Conservation (phyloP, 495 filamentous ascomycete genomes). For the Penicillium flavigenum region DNA sequence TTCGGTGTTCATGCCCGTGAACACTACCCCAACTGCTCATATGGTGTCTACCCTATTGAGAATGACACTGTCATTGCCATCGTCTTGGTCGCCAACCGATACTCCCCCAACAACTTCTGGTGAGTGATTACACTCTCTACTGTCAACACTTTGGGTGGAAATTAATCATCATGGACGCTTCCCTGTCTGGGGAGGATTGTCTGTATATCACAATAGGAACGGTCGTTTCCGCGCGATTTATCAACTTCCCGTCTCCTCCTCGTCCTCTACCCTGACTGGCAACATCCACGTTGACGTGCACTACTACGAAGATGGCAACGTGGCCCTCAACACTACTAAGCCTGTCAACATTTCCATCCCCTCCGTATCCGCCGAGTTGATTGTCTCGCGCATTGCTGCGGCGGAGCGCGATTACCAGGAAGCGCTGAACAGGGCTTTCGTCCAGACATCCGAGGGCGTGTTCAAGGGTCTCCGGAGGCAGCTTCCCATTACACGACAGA, state of each 20-base stretch:
- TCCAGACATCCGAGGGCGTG: slow-evolving; percentile 80
- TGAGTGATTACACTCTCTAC: slow-evolving; percentile 32
- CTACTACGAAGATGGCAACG: slow-evolving; percentile 99
- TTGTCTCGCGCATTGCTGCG: slow-evolving; percentile 71
- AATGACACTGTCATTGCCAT: slow-evolving; percentile 74
- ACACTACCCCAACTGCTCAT: slow-evolving; percentile 81
- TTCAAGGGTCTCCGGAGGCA: slow-evolving; percentile 94
- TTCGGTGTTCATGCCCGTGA: slow-evolving; percentile 76
- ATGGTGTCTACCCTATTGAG: slow-evolving; percentile 75
- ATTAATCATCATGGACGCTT: slow-evolving; percentile 13
- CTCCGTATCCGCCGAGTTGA: slow-evolving; percentile 60
- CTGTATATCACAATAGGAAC: slow-evolving; percentile 58
- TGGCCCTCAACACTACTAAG: slow-evolving; percentile 84
- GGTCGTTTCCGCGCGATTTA: slow-evolving; percentile 93
- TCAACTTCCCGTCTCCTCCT: slow-evolving; percentile 61
- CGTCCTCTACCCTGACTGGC: slow-evolving; percentile 46
- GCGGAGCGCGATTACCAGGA: slow-evolving; percentile 93
- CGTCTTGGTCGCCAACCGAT: slow-evolving; percentile 88
- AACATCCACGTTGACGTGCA: slow-evolving; percentile 68
- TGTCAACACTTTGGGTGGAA: background rate
- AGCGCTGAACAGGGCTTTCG: slow-evolving; percentile 89
- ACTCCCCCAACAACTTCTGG: slow-evolving; percentile 98
- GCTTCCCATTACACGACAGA: slow-evolving; percentile 93
- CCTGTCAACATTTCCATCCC: slow-evolving; percentile 59
- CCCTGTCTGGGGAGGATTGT: background rate